Evolutionary conservation across 306 rosid genomes (phyloP), one percentile per base, ranked within the genome.

Genomic region (Quercus ilex): DNA sequence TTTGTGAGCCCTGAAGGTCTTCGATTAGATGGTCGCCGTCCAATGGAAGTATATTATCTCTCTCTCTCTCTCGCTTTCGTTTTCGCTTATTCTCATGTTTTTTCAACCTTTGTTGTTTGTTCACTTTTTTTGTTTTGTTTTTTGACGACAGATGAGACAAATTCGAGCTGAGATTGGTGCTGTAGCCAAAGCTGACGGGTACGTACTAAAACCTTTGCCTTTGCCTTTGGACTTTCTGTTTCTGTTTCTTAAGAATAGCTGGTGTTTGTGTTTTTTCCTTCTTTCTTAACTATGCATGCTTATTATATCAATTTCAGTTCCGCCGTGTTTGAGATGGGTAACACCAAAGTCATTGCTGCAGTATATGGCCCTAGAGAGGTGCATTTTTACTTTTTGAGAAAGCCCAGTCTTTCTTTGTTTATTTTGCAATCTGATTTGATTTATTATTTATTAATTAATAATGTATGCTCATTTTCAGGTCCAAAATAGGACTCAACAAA

Each of bases 341-440:
- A 89, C 86, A 92, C 98, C 73, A 91, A 94, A 84, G 97, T 92
- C 62, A 74, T 94, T 85, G 98, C 97, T 56, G 97, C 97, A 70
- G 97, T 94, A 23, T 94, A 92, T 81, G 97, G 97, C 73, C 98
- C 97, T 25, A 79, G 94, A 91, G 97, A 92, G 97, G 97, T 41
- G 12, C 46, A 41, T 41, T 41, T 41, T 41, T 41, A 41, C 12
- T 6, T 8, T 38, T 41, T 41, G 3, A 41, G 12, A 41, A 8
- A 41, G 1, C 46, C 46, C 46, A 41, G 46, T 41, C 46, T 8
- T 41, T 41, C 1, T 8, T 41, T 38, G 3, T 38, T 38, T 38
- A 0, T 7, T 38, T 38, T 41, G 12, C 51, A 28, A 52, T 59
- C 13, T 68, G 17, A 68, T 31, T 68, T 23, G 23, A 23, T 23